These are phyloP conservation scores for Neofusicoccum laricinum DNA, from an alignment of 2,329 filamentous ascomycete species.

Conservation along the genomic window DNA sequence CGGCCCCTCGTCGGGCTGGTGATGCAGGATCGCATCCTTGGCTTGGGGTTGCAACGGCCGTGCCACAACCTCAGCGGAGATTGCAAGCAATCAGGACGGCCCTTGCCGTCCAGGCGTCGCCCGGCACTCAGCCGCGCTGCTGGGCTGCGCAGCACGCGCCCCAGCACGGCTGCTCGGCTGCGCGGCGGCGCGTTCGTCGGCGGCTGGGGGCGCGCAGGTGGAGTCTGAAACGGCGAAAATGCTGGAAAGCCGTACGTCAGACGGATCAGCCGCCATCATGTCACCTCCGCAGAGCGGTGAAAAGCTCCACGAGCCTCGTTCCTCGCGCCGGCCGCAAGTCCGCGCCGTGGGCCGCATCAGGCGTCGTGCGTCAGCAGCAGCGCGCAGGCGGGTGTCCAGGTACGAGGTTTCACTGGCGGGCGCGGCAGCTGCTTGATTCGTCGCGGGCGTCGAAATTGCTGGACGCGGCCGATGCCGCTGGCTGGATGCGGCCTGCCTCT, in stretches of 20 bases:
- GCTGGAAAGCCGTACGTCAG: conserved; percentile 14
- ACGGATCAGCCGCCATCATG: conserved; percentile 14
- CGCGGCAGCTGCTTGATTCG: background rate
- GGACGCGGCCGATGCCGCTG: conserved; percentile 1
- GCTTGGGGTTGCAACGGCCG: conserved; percentile 15
- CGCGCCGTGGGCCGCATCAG: background rate
- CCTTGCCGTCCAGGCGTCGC: background rate
- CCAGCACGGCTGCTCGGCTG: background rate
- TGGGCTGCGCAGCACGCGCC: background rate
- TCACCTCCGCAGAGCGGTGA: conserved; percentile 8
- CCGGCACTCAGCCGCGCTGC: conserved; percentile 1
- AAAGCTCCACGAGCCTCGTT: background rate
- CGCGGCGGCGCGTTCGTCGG: conserved; percentile 1
- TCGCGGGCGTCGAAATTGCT: background rate
- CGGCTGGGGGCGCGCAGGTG: background rate
- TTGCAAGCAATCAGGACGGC: conserved; percentile 7
- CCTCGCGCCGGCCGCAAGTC: background rate
- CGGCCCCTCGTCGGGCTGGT: conserved; percentile 7
- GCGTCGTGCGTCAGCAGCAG: background rate
- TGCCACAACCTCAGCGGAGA: conserved; percentile 15
- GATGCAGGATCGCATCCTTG: conserved; percentile 16
- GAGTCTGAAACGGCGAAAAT: conserved; percentile 16
- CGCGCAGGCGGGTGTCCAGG: background rate
- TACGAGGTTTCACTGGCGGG: conserved; percentile 12
- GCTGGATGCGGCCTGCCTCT: background rate